These are phyloP conservation scores for Leccinum pachyderme DNA, from an alignment of 1,284 basidiomycete genomes.

Conservation along the genomic window DNA sequence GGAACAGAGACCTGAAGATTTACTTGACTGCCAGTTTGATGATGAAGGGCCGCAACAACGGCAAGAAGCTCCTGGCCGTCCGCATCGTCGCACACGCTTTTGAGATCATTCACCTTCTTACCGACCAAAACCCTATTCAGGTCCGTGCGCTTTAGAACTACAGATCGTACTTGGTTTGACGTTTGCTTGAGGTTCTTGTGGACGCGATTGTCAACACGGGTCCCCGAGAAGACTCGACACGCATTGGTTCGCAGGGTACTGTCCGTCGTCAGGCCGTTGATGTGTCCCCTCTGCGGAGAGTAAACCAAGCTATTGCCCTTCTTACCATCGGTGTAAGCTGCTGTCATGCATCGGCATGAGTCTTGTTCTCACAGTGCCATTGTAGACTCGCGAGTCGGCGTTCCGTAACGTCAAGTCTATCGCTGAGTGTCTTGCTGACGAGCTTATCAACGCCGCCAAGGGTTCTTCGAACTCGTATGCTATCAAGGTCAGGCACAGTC, in stretches of 20 bases:
- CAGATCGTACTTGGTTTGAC: not conserved
- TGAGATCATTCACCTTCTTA: constrained; percentile 99
- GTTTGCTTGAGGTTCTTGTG: constrained; percentile 69
- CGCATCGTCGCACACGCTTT: constrained; percentile 99
- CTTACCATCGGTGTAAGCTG: constrained; percentile 91
- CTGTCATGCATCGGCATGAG: not conserved
- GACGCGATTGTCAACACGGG: constrained; percentile 99
- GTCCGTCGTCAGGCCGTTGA: constrained; percentile 99
- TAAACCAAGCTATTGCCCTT: constrained; percentile 97
- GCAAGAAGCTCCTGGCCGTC: constrained; percentile 99
- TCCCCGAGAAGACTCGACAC: constrained; percentile 99
- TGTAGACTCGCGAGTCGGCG: constrained; percentile 94
- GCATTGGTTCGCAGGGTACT: constrained; percentile 99
- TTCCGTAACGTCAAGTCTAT: constrained; percentile 99
- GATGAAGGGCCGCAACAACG: constrained; percentile 99
- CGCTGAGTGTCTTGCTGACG: constrained; percentile 98
- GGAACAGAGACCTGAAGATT: not conserved
- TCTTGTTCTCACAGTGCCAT: constrained; percentile 1
- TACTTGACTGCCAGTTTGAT: constrained; percentile 64
- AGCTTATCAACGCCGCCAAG: constrained; percentile 99
- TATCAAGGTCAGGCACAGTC: constrained; percentile 73
- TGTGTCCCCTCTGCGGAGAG: constrained; percentile 96
- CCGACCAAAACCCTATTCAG: constrained; percentile 99
- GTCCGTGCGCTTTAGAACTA: constrained; percentile 41
- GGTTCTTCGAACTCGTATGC: constrained; percentile 99